Percentiles rank a stretch among this genome's conserved stretches.
Evolutionary conservation across 345 rosid species (phyloP).

Genomic region (Lenwebbia sp.): DNA sequence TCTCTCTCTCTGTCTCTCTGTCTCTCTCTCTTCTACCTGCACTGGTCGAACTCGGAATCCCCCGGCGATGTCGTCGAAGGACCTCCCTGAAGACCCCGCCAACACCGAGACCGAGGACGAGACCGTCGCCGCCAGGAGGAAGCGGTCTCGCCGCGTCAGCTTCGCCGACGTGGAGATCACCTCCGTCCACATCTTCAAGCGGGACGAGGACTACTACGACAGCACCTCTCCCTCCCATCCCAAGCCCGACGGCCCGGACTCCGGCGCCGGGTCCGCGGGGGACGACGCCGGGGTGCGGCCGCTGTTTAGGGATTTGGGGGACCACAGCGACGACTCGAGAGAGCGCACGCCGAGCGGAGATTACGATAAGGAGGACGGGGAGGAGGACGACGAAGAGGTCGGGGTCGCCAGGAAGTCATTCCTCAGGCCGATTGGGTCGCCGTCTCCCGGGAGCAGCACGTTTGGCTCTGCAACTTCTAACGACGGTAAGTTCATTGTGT

Average conservation of each 20-base stretch:
- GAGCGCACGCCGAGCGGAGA: conserved; percentile 10
- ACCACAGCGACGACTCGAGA: conserved; percentile 35
- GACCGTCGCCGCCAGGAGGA: conserved; percentile 46
- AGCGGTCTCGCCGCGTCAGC: conserved; percentile 88
- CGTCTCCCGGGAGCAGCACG: conserved; percentile 72
- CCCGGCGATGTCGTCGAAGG: conserved; percentile 32
- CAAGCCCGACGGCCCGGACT: conserved; percentile 10
- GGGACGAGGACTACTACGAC: conserved; percentile 84
- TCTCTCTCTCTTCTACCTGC: not conserved
- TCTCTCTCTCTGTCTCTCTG: not conserved
- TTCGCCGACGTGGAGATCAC: conserved; percentile 93
- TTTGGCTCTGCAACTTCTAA: conserved; percentile 62
- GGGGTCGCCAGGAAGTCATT: conserved; percentile 30
- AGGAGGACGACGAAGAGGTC: conserved; percentile 21
- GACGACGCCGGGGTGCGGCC: conserved; percentile 21
- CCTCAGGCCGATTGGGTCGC: conserved; percentile 49
- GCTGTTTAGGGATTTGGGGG: conserved; percentile 52
- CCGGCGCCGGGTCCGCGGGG: not conserved
- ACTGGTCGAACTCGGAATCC: not conserved
- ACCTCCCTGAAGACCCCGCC: conserved; percentile 25
- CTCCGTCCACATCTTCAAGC: conserved; percentile 77
- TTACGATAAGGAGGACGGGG: conserved; percentile 14
- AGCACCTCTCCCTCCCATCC: conserved; percentile 31
- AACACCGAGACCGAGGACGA: conserved; percentile 66
- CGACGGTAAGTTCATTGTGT: conserved; percentile 37